Evolutionary conservation across 305 asterid species (phyloP).

Genomic region (Fraxinus nigra): DNA sequence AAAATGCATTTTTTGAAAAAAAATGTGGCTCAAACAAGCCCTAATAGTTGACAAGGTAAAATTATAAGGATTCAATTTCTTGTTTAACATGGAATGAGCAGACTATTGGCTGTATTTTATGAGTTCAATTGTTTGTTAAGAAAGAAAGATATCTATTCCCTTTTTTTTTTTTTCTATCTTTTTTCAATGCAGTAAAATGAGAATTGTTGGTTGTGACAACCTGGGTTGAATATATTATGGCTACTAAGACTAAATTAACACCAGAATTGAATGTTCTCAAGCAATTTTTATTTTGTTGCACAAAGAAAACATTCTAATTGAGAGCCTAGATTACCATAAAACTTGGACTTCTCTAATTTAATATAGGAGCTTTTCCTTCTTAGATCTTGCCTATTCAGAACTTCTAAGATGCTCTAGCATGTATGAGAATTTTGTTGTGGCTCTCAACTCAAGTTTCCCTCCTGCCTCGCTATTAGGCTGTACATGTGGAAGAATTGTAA

Average conservation of each 20-base stretch:
- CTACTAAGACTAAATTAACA: neutral
- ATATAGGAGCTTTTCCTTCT: neutral
- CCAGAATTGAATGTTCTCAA: neutral
- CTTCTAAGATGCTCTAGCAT: neutral
- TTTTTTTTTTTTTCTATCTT: too few relatives aligned
- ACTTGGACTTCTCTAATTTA: neutral
- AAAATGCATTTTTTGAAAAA: too few relatives aligned
- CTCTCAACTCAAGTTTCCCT: neutral
- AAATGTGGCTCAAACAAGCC: too few relatives aligned
- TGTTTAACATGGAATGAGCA: neutral
- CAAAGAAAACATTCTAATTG: neutral
- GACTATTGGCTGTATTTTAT: neutral
- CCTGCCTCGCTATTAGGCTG: neutral
- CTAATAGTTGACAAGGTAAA: neutral
- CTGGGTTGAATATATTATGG: neutral
- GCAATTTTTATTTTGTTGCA: neutral
- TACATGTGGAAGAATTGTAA: neutral
- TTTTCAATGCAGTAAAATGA: neutral
- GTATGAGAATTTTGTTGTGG: neutral
- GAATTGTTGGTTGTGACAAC: neutral
- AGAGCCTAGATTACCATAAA: neutral
- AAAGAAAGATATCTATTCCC: neutral
- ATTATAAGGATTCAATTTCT: neutral
- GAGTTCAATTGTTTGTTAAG: neutral
- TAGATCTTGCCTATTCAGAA: neutral